Conservation (phyloP, 805 yeast genomes). For the Cyberlindnera meyerae region DNA sequence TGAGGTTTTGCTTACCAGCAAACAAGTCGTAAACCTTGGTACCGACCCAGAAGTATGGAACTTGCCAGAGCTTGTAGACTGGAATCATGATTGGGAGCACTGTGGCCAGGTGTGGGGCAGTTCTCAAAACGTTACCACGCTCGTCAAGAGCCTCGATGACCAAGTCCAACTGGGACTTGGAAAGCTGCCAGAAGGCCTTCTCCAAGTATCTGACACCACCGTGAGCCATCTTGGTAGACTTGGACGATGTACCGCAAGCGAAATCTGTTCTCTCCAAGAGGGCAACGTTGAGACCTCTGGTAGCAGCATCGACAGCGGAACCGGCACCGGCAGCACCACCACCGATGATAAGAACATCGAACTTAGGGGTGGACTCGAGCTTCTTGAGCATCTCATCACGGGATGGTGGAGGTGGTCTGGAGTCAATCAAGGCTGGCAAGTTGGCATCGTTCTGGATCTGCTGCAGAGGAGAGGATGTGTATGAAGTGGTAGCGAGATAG, state of each 20-base stretch:
- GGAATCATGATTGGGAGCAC: constrained; percentile 93
- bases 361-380: constrained; percentile 46
- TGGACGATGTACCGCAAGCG: constrained; percentile 89
- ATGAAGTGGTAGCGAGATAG: constrained; percentile 17
- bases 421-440: constrained; percentile 36
- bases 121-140: constrained; percentile 77
- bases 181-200: constrained; percentile 88
- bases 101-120: constrained; percentile 87
- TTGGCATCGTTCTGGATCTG: constrained; percentile 18
- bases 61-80: constrained; percentile 94
- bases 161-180: constrained; percentile 82
- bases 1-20: constrained; percentile 84
- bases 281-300: constrained; percentile 87
- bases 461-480: constrained; percentile 4
- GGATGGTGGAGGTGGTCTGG: constrained; percentile 47
- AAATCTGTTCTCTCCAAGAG: constrained; percentile 84
- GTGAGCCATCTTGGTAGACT: constrained; percentile 94
- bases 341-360: constrained; percentile 83
- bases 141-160: constrained; percentile 88
- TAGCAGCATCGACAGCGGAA: constrained; percentile 83
- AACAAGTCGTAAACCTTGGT: constrained; percentile 88
- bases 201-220: constrained; percentile 96
- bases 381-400: constrained; percentile 48
- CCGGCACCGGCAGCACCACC: constrained; percentile 98
- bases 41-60: constrained; percentile 89